Percentiles rank a stretch among this genome's conserved stretches.
Evolutionary conservation across 2,329 filamentous ascomycete species (phyloP).

Genomic region (Elsinoe perseae): DNA sequence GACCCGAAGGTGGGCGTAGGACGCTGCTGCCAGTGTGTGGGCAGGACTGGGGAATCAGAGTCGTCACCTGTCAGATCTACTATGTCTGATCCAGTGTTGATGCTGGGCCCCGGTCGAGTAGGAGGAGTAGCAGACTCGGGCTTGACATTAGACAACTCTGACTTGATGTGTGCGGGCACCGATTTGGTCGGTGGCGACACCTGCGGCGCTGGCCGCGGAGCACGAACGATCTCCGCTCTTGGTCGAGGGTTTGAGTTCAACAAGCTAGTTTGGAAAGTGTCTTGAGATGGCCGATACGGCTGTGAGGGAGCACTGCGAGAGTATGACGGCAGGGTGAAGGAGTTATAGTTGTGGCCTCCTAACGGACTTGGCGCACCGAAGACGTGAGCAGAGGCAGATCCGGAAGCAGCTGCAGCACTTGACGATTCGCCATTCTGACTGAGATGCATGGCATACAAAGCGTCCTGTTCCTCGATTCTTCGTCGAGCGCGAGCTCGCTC

Average conservation of each 20-base stretch:
- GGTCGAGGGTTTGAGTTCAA: background rate
- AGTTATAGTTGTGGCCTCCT: background rate
- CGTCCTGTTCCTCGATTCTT: constrained; percentile 22
- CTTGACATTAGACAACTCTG: constrained; percentile 2
- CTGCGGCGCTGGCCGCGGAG: background rate
- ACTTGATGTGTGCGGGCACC: background rate
- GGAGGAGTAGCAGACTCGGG: background rate
- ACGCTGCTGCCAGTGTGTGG: background rate
- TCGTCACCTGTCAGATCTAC: constrained; percentile 11
- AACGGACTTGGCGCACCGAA: constrained; percentile 19
- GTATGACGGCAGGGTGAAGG: constrained; percentile 15
- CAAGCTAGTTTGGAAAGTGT: background rate
- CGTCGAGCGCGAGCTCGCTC: constrained; percentile 14
- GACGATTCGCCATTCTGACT: constrained; percentile 20
- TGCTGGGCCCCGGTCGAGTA: background rate
- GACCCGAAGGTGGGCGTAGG: background rate
- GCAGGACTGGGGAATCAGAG: background rate
- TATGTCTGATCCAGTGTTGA: background rate
- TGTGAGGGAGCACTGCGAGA: background rate
- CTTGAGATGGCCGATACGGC: background rate
- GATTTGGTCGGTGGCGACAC: no score
- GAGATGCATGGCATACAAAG: constrained; percentile 24
- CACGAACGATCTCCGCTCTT: background rate
- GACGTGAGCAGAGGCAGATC: constrained; percentile 18
- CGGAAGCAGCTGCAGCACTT: constrained; percentile 5